Conservation (phyloP, 1,284 basidiomycete species). For the Cryptococcus hybrid region DNA sequence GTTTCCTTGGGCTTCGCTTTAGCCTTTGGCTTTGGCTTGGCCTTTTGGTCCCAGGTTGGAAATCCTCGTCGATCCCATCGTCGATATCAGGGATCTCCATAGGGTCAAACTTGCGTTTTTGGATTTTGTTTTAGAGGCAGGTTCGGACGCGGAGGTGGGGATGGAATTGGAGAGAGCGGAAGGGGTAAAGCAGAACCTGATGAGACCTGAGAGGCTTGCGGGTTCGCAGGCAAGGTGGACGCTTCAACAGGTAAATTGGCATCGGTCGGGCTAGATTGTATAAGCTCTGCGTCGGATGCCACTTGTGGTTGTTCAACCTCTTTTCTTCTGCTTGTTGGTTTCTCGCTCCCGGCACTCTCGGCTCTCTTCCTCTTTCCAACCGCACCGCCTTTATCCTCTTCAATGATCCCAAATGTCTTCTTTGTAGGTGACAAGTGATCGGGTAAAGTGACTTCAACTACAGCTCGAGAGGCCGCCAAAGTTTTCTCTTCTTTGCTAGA, state of each 20-base stretch:
- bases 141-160: not conserved
- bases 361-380: conserved; percentile 7
- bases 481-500: not conserved
- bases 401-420: too few species aligned
- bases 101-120: not conserved
- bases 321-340: too few species aligned
- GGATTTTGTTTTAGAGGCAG: not conserved
- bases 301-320: too few species aligned
- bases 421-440: not conserved
- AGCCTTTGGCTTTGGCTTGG: not conserved
- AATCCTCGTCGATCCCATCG: conserved; percentile 9
- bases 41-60: conserved; percentile 1
- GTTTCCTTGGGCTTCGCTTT: conserved; percentile 8
- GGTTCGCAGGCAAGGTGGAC: too few species aligned
- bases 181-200: not conserved
- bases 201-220: too few species aligned
- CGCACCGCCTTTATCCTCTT: not conserved
- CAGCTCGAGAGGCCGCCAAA: not conserved
- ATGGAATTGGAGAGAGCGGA: not conserved
- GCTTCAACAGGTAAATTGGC: too few species aligned
- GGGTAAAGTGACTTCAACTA: conserved; percentile 3
- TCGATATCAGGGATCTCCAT: not conserved
- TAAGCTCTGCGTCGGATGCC: too few species aligned
- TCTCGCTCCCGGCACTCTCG: too few species aligned
- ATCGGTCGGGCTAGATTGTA: too few species aligned